Evolutionary conservation across 495 filamentous ascomycete species (phyloP), one percentile per base, ranked within the genome.

Genomic region (Aspergillus mulundensis): DNA sequence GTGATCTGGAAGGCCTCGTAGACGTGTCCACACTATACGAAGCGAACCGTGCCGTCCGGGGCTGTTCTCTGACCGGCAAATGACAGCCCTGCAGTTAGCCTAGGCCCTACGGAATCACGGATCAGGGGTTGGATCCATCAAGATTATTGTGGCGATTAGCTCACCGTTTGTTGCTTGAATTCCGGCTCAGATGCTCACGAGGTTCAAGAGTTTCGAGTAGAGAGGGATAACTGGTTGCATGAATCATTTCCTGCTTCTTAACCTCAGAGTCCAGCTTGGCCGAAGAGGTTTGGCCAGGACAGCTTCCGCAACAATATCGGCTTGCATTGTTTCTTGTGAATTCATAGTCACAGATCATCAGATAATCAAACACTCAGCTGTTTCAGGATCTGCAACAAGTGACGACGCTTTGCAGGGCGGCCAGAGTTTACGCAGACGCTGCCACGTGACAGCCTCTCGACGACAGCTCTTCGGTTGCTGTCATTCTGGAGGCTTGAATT

Each of bases 1-100:
- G 6, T 18, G 45, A 32, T 32, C 45, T n/a, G 19, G 48, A 39
- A 14, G 32, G 48, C 48, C 34, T 39, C 48, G 48, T 50, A 34
- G 48, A 40, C 5, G 32, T 40, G 48, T 50, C 48, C 48, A 50
- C 48, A 40, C 7, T 47, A 47, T 23, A 28, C 43, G 23, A 36
- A 36, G 47, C 47, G 47, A 50, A 59, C 50, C 44, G 50, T 59
- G 51, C 45, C 57, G 57, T 48, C 44, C 47, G 50, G 42, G 30
- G 32, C 39, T 30, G 7, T 38, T 43, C n/a, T 25, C 19, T 18
- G 21, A 25, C 42, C n/a, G 28, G 54, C 44, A 36, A 51, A 57
- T 54, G 30, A 39, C 8, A 46, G n/a, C 8, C 19, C 16, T 45
- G 23, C 14, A 42, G 7, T 19, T 7, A 42, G 36, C 19, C 16